Evolutionary conservation across 768 basidiomycete genomes (phyloP), one percentile per base, ranked within the genome.

Genomic region (Xerocomellus intermedius): DNA sequence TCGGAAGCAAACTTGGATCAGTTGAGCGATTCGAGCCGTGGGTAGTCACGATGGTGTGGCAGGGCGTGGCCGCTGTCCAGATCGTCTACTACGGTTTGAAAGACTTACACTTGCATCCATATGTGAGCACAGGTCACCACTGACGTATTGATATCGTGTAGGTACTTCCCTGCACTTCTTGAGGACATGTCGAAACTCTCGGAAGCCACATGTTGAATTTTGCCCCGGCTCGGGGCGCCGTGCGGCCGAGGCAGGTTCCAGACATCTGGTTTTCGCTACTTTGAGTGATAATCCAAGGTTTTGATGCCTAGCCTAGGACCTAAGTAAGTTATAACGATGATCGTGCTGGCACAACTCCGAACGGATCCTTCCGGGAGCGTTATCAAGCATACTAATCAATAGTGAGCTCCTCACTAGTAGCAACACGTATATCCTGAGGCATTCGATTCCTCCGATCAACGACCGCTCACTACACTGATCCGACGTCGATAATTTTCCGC

Each of bases 291-390:
- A 12, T 41, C 19, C 39, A 39, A 22, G 41, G 13, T n/a, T 37
- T 37, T n/a, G n/a, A n/a, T n/a, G n/a, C n/a, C n/a, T n/a, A n/a
- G n/a, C n/a, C n/a, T n/a, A n/a, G n/a, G 36, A 49, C 30, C 9
- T 9, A 30, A n/a, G n/a, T n/a, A n/a, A n/a, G n/a, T 4, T 26
- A 5, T 26, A 26, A 3, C 5, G 24, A 5, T 26, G 32, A 32
- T 2, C 1, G 32, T 2, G 32, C 32, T 10, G 32, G 33, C 14
- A 35, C 33, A 35, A 16, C 33, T 35, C 33, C 33, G 33, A 35
- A 35, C 33, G 54, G 54, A 55, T 32, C 13, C 24, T 32, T 57
- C 42, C 54, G 54, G 21, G 38, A 2, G 50, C 2, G 16, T 48
- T 28, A 28, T 28, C 28, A 28, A 30, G 28, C 28, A 28, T 28